Evolutionary conservation across 1,284 basidiomycete genomes (phyloP), one percentile per base, ranked within the genome.

Genomic region (Puccinia coronata): DNA sequence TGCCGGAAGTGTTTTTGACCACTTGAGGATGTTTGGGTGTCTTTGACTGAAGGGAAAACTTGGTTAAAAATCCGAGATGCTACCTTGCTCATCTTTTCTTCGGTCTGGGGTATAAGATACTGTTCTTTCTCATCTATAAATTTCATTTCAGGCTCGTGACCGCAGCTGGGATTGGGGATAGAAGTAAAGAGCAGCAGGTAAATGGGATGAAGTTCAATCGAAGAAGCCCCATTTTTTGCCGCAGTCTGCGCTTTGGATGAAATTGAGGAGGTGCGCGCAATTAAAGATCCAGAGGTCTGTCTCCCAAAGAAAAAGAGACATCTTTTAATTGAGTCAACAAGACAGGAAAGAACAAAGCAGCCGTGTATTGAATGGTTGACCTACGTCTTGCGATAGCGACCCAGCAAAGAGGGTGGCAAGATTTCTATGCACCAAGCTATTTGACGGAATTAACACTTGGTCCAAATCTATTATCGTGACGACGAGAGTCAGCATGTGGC

Each of bases 131-230:
- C 67, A 34, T 70, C 67, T 12, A 70, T 16, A 49, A 70, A 70
- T 20, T 63, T 23, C 1, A 20, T 16, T 23, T 14, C 59, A 43
- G 5, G 41, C 23, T 47, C 43, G 9, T 70, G 41, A 28, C 16
- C n/a, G 43, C 41, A 9, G 67, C 23, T 49, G 67, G 67, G 23
- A 34, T 70, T 49, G 67, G 67, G n/a, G 28, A 47, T 23, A 14
- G 67, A 51, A 14, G 73, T 76, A 28, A 76, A 59, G 9, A 76
- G 25, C 5, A 78, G 36, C 28, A 78, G 31, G 65, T 78, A 78
- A 6, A 78, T 47, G 3, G 75, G 75, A 41, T 78, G 61, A 31
- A 41, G 75, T 12, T 78, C 63, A 31, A 69, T 47, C 39, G 47
- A 65, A 49, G 75, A 78, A 39, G 57, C 41, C 9, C 28, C 28